Evolutionary conservation across 495 filamentous ascomycete genomes (phyloP), one percentile per base, ranked within the genome.

Genomic region (Talaromyces proteolyticus): DNA sequence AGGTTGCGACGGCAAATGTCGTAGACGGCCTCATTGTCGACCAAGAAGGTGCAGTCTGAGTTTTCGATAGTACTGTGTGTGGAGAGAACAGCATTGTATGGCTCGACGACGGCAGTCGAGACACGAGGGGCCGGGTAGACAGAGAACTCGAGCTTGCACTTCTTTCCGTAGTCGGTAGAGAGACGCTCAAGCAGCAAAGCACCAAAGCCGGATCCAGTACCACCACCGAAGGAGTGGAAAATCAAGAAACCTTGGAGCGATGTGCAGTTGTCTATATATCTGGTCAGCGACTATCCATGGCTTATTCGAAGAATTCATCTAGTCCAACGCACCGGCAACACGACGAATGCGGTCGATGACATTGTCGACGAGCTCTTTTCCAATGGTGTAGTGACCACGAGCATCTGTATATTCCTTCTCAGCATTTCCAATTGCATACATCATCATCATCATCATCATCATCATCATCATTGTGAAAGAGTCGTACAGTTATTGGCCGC

Each of bases 51-150:
- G 61, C 89, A 94, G 73, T 95, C 89, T 3, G 87, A 85, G 77
- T 94, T 88, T 73, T 94, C 89, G 58, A 95, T 90, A 49, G 89
- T 95, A 71, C 87, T 92, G 77, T 95, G 89, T 47, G 89, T 95
- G 42, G 86, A 89, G 29, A 95, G 77, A 50, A 95, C 89, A 43
- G 89, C 87, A 61, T 95, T 95, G 81, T 95, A 95, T 14, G 89
- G 89, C 79, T 95, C 89, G 24, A 94, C 89, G 41, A 95, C 89
- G 16, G 89, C 87, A 34, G 88, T 92, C 5, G 89, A 88, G 39
- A 91, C 85, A 42, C 86, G 84, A 39, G 89, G 89, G 25, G 89
- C 85, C 18, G 89, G 89, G 71, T 94, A 95, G 58, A 95, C 81
- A 41, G 88, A 81, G 68, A 95, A 95, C 67, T 95, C 89, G 42